These are phyloP conservation scores for Penstemon eatonii DNA, from an alignment of 257 asterid species.

Conservation along the genomic window DNA sequence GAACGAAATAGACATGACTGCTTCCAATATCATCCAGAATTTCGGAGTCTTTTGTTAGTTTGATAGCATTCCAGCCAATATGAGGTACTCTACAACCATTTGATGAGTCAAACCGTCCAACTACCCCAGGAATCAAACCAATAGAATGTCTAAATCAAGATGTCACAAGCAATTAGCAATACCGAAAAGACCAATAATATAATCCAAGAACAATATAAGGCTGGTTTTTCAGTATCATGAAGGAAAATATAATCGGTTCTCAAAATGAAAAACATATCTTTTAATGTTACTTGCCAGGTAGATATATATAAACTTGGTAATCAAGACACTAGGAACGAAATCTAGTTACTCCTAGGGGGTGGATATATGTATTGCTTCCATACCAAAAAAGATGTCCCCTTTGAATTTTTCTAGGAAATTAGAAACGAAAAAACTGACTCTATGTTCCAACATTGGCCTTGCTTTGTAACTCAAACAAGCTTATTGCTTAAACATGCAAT, in stretches of 20 bases:
- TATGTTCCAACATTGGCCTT: too few species aligned
- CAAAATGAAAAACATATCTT: too few species aligned
- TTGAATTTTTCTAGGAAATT: too few species aligned
- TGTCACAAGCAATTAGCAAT: background rate
- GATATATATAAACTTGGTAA: background rate
- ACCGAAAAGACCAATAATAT: background rate
- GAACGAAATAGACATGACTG: constrained; percentile 93
- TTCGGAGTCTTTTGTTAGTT: constrained; percentile 52
- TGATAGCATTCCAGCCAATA: constrained; percentile 95
- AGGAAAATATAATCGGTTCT: too few species aligned
- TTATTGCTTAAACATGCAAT: too few species aligned
- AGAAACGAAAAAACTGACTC: too few species aligned
- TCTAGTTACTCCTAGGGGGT: background rate
- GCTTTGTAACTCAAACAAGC: too few species aligned
- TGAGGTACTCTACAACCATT: constrained; percentile 85
- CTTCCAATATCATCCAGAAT: constrained; percentile 80
- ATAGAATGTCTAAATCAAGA: background rate
- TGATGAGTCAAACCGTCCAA: constrained; percentile 91
- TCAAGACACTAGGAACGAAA: background rate
- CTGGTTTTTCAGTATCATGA: too few species aligned
- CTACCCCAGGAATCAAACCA: constrained; percentile 91
- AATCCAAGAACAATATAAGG: too few species aligned
- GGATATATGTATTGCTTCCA: too few species aligned
- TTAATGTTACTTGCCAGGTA: background rate
- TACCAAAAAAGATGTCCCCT: too few species aligned